Percentiles rank a stretch among this genome's conserved stretches.
Conservation (phyloP, 2,329 filamentous ascomycete genomes). For the Fusarium guadeloupense region DNA sequence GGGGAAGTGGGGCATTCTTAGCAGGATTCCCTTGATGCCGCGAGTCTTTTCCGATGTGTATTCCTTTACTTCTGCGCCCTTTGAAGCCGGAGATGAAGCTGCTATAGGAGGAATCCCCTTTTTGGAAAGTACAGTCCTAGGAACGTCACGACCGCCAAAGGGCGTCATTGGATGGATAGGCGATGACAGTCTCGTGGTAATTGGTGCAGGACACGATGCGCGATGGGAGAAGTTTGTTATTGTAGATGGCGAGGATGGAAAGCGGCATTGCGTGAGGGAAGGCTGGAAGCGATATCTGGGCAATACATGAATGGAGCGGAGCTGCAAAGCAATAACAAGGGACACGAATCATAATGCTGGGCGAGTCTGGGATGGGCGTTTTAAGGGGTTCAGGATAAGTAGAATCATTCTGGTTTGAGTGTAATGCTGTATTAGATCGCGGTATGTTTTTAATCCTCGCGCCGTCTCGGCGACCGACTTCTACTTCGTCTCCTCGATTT, state of each 20-base stretch:
- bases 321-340: conserved; percentile 1
- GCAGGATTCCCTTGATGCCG: conserved; percentile 85
- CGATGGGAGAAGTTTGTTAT: conserved; percentile 89
- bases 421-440: conserved; percentile 35
- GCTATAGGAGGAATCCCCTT: conserved; percentile 56
- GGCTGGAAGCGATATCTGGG: conserved; percentile 84
- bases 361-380: conserved; percentile 39
- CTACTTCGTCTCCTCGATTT: conserved; percentile 46
- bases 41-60: conserved; percentile 90
- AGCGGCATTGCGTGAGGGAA: conserved; percentile 72
- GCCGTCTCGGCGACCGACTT: conserved; percentile 55
- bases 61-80: conserved; percentile 81
- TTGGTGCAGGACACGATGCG: conserved; percentile 82
- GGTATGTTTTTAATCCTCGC: conserved; percentile 39
- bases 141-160: conserved; percentile 72
- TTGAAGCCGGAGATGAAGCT: conserved; percentile 83
- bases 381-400: conserved; percentile 29
- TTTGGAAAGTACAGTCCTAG: conserved; percentile 57
- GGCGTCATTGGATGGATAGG: conserved; percentile 86
- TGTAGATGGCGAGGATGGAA: conserved; percentile 73
- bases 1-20: conserved; percentile 86
- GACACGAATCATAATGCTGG: conserved; percentile 17
- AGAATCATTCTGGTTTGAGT: conserved; percentile 21
- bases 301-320: conserved; percentile 44
- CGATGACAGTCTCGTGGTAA: conserved; percentile 76